Evolutionary conservation across 306 rosid species (phyloP).

Genomic region (Cucumis sativus): DNA sequence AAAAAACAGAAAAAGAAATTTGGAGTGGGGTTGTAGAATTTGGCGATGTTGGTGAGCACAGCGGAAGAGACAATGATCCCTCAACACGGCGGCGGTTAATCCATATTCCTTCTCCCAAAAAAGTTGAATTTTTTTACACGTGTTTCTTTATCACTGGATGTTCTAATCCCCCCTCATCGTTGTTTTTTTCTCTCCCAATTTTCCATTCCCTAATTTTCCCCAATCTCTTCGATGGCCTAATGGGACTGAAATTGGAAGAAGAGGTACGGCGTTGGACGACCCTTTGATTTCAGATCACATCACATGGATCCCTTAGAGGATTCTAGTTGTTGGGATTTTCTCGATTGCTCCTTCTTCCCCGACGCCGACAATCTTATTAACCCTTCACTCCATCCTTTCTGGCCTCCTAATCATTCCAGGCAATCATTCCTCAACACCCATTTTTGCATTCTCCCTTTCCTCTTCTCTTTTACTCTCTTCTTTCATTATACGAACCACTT

Average conservation of each 20-base stretch:
- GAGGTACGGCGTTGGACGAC: neutral
- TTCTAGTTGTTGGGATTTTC: constrained; percentile 37
- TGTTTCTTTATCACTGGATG: neutral
- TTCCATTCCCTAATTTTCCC: neutral
- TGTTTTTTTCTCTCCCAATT: neutral
- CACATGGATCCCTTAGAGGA: constrained; percentile 47
- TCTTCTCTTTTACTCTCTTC: neutral
- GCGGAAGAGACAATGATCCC: neutral
- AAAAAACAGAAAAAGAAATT: too few species aligned
- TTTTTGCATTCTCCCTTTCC: neutral
- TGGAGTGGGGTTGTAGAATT: neutral
- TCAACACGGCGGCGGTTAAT: constrained; percentile 9
- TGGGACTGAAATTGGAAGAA: neutral
- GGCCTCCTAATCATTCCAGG: constrained; percentile 32
- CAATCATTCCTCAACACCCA: neutral
- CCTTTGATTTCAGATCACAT: neutral
- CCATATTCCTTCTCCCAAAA: neutral
- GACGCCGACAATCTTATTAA: constrained; percentile 15
- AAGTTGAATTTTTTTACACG: neutral
- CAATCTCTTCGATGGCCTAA: neutral
- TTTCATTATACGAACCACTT: neutral
- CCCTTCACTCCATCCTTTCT: constrained; percentile 40
- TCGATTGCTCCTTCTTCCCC: constrained; percentile 41
- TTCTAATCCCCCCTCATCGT: neutral
- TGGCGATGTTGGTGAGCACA: neutral